Conservation (phyloP, 345 rosid genomes). For the Linum trigynum region DNA sequence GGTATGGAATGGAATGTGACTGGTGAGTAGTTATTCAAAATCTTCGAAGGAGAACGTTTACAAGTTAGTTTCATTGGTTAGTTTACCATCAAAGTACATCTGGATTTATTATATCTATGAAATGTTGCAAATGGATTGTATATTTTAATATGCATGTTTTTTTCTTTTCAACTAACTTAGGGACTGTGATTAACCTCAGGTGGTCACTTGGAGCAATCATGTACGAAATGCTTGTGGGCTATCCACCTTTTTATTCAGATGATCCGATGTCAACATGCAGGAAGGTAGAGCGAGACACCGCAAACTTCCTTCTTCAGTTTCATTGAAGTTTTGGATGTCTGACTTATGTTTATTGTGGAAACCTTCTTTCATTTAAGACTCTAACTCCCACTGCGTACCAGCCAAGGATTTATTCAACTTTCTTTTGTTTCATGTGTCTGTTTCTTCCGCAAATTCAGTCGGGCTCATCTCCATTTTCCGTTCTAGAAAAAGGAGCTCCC, state of each 20-base stretch:
- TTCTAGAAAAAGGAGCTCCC: background rate
- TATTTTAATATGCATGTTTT: too few relatives aligned
- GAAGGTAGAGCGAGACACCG: background rate
- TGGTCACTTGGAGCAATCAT: conserved; percentile 10
- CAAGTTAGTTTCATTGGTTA: too few relatives aligned
- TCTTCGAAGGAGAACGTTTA: background rate
- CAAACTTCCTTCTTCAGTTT: background rate
- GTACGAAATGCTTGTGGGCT: conserved; percentile 9
- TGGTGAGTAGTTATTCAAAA: conserved; percentile 45
- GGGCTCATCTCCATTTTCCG: background rate
- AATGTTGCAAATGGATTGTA: background rate
- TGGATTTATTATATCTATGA: background rate
- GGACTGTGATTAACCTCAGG: background rate
- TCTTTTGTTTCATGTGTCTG: background rate
- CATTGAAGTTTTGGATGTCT: background rate
- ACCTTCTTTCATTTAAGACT: background rate
- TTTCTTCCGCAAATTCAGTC: conserved; percentile 18
- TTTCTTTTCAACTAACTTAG: too few relatives aligned
- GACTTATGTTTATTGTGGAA: background rate
- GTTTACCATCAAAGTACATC: too few relatives aligned
- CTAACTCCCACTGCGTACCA: background rate
- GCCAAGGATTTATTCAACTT: background rate
- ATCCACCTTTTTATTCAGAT: conserved; percentile 5
- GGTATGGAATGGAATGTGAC: conserved; percentile 96
- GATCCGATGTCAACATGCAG: conserved; percentile 8